Evolutionary conservation across 495 filamentous ascomycete species (phyloP).

Genomic region (Hapsidospora chrysogenum): DNA sequence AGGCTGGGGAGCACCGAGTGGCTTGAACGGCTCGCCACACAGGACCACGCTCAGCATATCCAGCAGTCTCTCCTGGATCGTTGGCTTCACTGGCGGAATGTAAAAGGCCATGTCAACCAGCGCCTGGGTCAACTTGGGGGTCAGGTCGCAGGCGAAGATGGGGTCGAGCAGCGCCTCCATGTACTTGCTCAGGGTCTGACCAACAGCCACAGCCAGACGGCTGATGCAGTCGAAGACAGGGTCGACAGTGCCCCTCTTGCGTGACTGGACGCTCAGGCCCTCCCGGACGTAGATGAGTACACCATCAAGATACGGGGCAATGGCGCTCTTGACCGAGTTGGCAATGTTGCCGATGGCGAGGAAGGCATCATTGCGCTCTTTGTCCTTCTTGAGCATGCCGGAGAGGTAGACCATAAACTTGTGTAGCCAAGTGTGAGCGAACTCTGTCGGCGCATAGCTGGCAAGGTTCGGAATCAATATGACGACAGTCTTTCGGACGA

Average conservation of each 20-base stretch:
- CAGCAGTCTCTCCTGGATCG: constrained; percentile 82
- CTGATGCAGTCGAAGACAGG: constrained; percentile 98
- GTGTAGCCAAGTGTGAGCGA: constrained; percentile 67
- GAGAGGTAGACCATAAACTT: constrained; percentile 95
- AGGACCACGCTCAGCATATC: constrained; percentile 91
- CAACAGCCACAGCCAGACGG: constrained; percentile 84
- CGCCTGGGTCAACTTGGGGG: constrained; percentile 80
- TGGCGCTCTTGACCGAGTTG: constrained; percentile 83
- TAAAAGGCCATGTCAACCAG: constrained; percentile 97
- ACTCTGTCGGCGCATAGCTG: constrained; percentile 76
- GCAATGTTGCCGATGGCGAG: constrained; percentile 90
- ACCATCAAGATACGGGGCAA: constrained; percentile 86
- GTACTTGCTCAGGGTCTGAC: constrained; percentile 92
- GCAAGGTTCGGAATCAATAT: constrained; percentile 84
- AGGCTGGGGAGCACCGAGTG: constrained; percentile 64
- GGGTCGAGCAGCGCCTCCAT: constrained; percentile 92
- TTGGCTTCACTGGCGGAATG: constrained; percentile 82
- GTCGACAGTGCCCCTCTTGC: constrained; percentile 61
- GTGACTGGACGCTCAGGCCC: constrained; percentile 62
- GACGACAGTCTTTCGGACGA: constrained; percentile 77
- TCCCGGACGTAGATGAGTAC: constrained; percentile 86
- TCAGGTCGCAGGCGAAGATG: constrained; percentile 91
- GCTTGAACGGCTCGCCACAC: constrained; percentile 78
- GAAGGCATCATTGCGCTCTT: constrained; percentile 83
- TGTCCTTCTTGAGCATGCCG: constrained; percentile 86